Conservation (phyloP, 1,284 basidiomycete genomes). For the Irpex rosettiformis region DNA sequence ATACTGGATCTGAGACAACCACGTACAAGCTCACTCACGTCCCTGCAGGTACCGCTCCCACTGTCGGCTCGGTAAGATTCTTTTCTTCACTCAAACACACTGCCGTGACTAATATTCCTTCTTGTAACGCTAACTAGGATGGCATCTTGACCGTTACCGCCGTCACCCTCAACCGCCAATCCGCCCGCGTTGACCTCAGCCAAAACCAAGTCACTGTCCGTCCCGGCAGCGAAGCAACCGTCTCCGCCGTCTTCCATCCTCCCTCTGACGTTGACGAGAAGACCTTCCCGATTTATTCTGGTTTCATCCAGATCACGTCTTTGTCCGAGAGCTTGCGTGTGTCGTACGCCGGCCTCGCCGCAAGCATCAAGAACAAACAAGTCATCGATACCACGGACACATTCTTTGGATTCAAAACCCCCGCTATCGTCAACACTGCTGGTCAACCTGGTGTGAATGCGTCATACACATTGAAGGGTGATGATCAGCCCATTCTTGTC, state of each 20-base stretch:
- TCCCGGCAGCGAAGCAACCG: constrained; percentile 27
- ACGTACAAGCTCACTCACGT: constrained; percentile 44
- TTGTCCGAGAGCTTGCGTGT: constrained; percentile 43
- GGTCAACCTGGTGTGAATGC: constrained; percentile 34
- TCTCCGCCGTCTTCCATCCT: constrained; percentile 33
- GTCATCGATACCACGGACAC: constrained; percentile 47
- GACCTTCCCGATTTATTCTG: constrained; percentile 57
- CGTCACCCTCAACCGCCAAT: constrained; percentile 43
- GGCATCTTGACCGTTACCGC: constrained; percentile 23
- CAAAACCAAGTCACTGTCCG: constrained; percentile 28
- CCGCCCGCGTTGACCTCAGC: constrained; percentile 41
- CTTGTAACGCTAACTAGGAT: constrained; percentile 16
- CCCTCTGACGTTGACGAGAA: constrained; percentile 42
- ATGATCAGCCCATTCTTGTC: constrained; percentile 36
- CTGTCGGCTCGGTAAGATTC: constrained; percentile 32
- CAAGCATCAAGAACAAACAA: constrained; percentile 42
- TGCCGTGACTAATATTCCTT: constrained; percentile 34
- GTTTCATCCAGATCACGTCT: constrained; percentile 49
- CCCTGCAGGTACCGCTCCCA: constrained; percentile 50
- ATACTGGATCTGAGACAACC: constrained; percentile 38
- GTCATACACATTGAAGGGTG: constrained; percentile 47
- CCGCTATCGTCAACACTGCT: constrained; percentile 37
- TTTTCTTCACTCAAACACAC: not conserved
- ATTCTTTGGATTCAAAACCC: constrained; percentile 41
- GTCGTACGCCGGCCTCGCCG: constrained; percentile 47